Percentiles rank a stretch among this genome's conserved stretches.
Evolutionary conservation across 176 grass and related monocot genomes (phyloP).

Genomic region (Musa itinerans): DNA sequence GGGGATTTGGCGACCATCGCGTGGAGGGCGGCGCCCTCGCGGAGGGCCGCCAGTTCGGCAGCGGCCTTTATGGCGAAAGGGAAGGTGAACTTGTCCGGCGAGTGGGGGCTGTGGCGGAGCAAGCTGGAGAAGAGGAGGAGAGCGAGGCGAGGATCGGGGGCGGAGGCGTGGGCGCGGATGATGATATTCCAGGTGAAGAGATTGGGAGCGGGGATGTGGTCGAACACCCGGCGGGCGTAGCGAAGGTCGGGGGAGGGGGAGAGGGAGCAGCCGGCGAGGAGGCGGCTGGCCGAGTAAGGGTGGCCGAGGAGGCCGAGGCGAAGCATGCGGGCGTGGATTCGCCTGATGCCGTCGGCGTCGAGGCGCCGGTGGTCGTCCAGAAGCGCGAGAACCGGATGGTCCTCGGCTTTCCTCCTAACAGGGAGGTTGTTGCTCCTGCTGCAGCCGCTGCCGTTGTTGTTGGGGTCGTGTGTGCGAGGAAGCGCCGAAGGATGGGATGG

Average conservation of each 20-base stretch:
- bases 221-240: constrained; percentile 11
- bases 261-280: neutral
- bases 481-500: neutral
- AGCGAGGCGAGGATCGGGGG: neutral
- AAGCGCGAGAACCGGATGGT: neutral
- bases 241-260: neutral
- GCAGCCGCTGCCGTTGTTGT: neutral
- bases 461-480: neutral
- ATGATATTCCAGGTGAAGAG: constrained; percentile 15
- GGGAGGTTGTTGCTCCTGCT: neutral
- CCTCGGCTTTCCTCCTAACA: neutral
- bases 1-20: constrained; percentile 5
- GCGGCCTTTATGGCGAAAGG: constrained; percentile 20
- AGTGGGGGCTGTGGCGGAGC: neutral
- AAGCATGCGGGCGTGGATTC: constrained; percentile 3
- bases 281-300: constrained; percentile 7
- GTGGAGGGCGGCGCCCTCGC: neutral
- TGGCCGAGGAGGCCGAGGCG: constrained; percentile 9
- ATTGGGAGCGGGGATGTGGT: constrained; percentile 1
- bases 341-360: neutral
- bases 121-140: constrained; percentile 12
- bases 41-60: constrained; percentile 3
- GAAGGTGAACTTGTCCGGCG: constrained; percentile 13
- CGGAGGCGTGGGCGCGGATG: constrained; percentile 10
- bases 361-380: constrained; percentile 7